phyloP scores from a whole-genome alignment of 805 yeast species.

The Wickerhamomyces sydowiorum region DNA sequence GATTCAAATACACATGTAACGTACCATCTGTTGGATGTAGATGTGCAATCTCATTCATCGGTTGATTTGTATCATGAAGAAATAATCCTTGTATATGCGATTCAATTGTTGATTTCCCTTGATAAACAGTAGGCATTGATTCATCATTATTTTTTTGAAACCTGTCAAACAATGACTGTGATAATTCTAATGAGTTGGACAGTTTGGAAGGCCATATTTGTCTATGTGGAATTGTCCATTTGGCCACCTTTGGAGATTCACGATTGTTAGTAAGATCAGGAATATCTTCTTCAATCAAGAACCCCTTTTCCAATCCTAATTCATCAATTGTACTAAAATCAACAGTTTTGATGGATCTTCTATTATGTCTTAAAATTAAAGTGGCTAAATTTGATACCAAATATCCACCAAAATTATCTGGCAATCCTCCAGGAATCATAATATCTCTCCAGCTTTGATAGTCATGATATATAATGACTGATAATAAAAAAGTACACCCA shows the following conservation, averaged over 20 bases:
- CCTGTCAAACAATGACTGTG: too few relatives aligned
- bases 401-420: neutral
- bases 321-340: neutral
- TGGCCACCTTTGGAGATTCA: neutral
- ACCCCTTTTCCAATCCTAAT: neutral
- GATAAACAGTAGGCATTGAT: too few relatives aligned
- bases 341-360: neutral
- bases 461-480: neutral
- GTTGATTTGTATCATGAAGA: neutral
- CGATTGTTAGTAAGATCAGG: too few relatives aligned
- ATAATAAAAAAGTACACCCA: too few relatives aligned
- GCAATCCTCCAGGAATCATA: neutral
- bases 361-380: neutral
- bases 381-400: neutral
- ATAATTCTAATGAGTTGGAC: neutral
- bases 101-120: too few relatives aligned
- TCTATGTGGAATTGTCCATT: neutral
- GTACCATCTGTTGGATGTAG: neutral
- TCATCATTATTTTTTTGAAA: too few relatives aligned
- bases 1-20: neutral
- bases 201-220: neutral
- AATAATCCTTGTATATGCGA: too few relatives aligned
- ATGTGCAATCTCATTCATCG: neutral
- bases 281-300: neutral
- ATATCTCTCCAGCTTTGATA: neutral